Base-by-base conservation (phyloP, 441 rosid genomes). In the Sinapis alba region DNA sequence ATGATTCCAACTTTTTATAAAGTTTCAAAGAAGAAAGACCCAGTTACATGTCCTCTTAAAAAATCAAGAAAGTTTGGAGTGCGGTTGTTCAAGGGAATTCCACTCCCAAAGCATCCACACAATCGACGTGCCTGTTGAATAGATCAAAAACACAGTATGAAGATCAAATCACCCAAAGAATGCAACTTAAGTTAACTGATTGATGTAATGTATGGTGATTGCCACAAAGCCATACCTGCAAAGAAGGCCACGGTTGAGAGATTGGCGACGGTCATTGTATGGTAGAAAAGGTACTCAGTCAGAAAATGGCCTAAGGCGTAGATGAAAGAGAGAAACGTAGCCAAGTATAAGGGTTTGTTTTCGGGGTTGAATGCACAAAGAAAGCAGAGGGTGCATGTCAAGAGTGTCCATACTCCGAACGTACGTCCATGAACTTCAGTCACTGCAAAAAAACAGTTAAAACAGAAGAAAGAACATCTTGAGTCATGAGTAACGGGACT, bases 341-440 rank as follows among this genome's bases (percentile, higher is more conserved):
- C 97, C 76, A 84, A 69, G 77, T 92, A 94, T 3, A 94, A 84
- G 1, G 97, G 90, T 84, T 82, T 89, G 84, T 89, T 85, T 12
- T 90, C 91, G 20, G 83, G 93, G 84, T 94, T 89, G 65, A 89
- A 90, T 75, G 99, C 99, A 79, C 98, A 94, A 47, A 91, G 90
- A 75, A 87, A 86, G 82, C 98, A 94, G 71, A 94, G 94, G 41
- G 96, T 94, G 87, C 98, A 89, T 28, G 97, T 94, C 78, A 94
- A 73, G 43, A 92, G 94, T 1, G 99, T 94, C 99, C 99, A 94
- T 69, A 92, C 91, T 74, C 97, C 98, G 70, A 92, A 94, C 36
- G 96, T 94, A 79, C 98, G 87, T 74, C 99, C 97, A 78, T 94
- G 99, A 80, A 94, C 93, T 69, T 92, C 97, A 84, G 86, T 90